Evolutionary conservation across 2,329 filamentous ascomycete genomes (phyloP).

Genomic region (Diaporthe destruens): DNA sequence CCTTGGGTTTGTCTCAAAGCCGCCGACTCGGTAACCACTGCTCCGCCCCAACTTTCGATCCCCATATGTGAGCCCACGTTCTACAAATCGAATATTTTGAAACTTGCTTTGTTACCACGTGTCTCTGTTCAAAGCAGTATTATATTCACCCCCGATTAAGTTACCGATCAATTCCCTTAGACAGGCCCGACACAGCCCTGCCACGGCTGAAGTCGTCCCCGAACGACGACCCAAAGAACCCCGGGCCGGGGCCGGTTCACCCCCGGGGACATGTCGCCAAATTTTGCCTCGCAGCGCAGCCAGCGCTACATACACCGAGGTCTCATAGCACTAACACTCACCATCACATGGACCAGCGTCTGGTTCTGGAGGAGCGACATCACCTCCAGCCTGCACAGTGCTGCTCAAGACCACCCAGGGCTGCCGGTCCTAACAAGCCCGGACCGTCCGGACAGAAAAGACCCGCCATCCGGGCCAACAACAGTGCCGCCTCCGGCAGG

Average conservation of each 20-base stretch:
- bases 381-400: accelerated
- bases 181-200: neutral
- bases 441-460: neutral
- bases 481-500: too few species aligned
- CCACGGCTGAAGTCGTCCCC: too few species aligned
- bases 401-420: too few species aligned
- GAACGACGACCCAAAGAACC: neutral
- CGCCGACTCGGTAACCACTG: neutral
- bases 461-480: neutral
- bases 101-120: too few species aligned
- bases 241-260: too few species aligned
- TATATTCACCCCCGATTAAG: too few species aligned
- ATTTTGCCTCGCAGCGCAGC: neutral
- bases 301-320: neutral
- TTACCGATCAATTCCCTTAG: too few species aligned
- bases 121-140: neutral
- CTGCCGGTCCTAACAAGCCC: neutral
- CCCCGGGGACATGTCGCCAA: neutral
- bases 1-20: neutral
- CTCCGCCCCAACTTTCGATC: neutral
- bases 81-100: too few species aligned
- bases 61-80: too few species aligned
- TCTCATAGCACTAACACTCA: neutral
- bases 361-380: neutral
- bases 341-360: neutral